A percentile compares a stretch with the other conserved stretches of the same genome.
phyloP scores from a whole-genome alignment of 768 basidiomycete genomes.

The Tulasnella sp. region DNA sequence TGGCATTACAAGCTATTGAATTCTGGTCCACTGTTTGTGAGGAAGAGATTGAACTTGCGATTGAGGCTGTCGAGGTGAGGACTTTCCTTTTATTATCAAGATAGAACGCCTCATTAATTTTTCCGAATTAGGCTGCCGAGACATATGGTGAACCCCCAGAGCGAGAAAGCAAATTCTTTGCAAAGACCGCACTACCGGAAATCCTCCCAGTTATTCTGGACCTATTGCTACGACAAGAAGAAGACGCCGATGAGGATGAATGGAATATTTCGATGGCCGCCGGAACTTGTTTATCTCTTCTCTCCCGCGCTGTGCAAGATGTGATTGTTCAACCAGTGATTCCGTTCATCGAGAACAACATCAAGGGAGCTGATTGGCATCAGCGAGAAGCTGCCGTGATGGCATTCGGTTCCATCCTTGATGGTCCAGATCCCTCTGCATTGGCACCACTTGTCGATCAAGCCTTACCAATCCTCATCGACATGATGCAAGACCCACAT shows the following conservation, averaged over 20 bases:
- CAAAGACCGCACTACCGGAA: constrained; percentile 87
- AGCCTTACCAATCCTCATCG: constrained; percentile 84
- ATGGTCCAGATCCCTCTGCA: constrained; percentile 81
- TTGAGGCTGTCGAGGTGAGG: constrained; percentile 80
- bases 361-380: constrained; percentile 87
- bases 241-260: constrained; percentile 95
- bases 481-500: constrained; percentile 85
- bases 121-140: constrained; percentile 44
- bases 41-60: constrained; percentile 83
- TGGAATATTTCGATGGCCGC: constrained; percentile 99
- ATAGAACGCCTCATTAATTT: constrained; percentile 7
- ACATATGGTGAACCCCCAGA: constrained; percentile 83
- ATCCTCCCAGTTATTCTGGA: constrained; percentile 84
- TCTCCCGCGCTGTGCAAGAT: constrained; percentile 85
- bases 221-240: constrained; percentile 84
- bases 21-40: constrained; percentile 99
- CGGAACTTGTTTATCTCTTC: constrained; percentile 75
- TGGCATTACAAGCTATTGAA: constrained; percentile 92
- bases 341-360: constrained; percentile 95
- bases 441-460: constrained; percentile 86
- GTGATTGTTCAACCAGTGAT: constrained; percentile 84
- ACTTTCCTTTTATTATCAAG: background rate
- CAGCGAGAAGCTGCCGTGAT: constrained; percentile 94
- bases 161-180: constrained; percentile 78
- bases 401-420: constrained; percentile 95